These are phyloP conservation scores for Hemileccinum impolitum DNA, from an alignment of 768 basidiomycete genomes.

Conservation along the genomic window DNA sequence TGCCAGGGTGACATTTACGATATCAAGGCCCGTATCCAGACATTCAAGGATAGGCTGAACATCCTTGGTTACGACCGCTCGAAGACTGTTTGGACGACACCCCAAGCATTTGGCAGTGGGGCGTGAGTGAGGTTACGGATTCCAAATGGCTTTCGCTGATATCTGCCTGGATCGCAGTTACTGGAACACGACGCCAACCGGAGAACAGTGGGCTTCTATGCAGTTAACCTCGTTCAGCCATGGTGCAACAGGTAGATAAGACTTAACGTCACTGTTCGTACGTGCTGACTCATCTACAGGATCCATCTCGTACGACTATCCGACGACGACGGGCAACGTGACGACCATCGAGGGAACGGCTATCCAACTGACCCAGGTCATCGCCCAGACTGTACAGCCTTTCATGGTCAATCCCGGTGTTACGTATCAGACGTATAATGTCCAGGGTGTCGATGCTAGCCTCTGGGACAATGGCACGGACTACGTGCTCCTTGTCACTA, in stretches of 20 bases:
- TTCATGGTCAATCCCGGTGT: conserved; percentile 18
- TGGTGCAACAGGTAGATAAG: conserved; percentile 21
- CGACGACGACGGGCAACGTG: conserved; percentile 18
- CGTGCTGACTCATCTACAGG: too few relatives aligned
- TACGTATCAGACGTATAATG: conserved; percentile 5
- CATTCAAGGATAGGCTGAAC: conserved; percentile 55
- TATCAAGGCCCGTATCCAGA: conserved; percentile 61
- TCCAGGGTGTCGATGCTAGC: conserved; percentile 22
- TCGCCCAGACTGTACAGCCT: conserved; percentile 12
- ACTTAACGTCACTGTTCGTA: not conserved
- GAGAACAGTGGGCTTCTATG: conserved; percentile 26
- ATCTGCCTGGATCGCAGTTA: conserved; percentile 14
- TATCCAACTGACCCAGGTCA: not conserved
- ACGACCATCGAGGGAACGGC: conserved; percentile 26
- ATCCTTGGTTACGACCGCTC: conserved; percentile 62
- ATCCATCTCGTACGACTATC: conserved; percentile 28
- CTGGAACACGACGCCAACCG: conserved; percentile 30
- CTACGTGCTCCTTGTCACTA: conserved; percentile 22
- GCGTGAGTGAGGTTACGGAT: conserved; percentile 19
- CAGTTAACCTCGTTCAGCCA: conserved; percentile 24
- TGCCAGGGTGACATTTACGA: conserved; percentile 66
- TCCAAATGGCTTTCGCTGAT: not conserved
- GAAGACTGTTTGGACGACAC: conserved; percentile 73
- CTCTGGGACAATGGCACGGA: conserved; percentile 21
- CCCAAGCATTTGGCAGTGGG: conserved; percentile 70